Base-by-base conservation (phyloP, 208 protist species). In the Leishmania mexicana region DNA sequence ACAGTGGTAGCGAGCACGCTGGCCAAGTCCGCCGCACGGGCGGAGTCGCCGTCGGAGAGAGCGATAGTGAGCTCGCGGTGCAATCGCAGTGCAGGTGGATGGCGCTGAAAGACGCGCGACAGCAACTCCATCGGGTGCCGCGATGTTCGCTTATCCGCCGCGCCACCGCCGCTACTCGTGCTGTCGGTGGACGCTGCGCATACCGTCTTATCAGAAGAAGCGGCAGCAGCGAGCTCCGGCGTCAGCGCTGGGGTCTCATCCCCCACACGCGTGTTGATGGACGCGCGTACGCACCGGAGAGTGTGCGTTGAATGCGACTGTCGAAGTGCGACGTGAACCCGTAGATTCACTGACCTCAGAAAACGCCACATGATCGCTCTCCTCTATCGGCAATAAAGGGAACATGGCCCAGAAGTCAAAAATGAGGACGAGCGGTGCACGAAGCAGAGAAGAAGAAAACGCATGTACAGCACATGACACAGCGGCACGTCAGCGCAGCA, bases 21-120 rank as follows among this genome's bases (percentile, higher is more conserved):
- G 1, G 94, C 94, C 38, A 95, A 78, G 60, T 97, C 94, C 1
- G 92, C 87, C 17, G 94, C 89, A 7, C 78, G 79, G 19, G 87
- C 85, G 2, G 89, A 84, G 57, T 97, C 90, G 28, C 94, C 94
- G 19, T 81, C 67, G 6, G 94, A 87, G 28, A 97, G 67, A n/a
- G 83, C 81, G 35, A 93, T 88, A 1, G 90, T 96, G 47, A 97
- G 85, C 77, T 95, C 93, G 0, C 88, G 88, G 77, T 97, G 94
- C 35, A 96, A 85, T 0, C 87, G 86, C 47, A 95, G 84, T 1
- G 93, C 90, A 1, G 87, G 87, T 3, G 92, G 92, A 78, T 96
- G 88, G 2, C n/a, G 71, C 42, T 89, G 78, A 73, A 97, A 97
- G n/a, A 97, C 85, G 68, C 64, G n/a, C 17, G 88, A 86, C 0